Base-by-base conservation (phyloP, 2,329 filamentous ascomycete species). In the Alternaria panax region DNA sequence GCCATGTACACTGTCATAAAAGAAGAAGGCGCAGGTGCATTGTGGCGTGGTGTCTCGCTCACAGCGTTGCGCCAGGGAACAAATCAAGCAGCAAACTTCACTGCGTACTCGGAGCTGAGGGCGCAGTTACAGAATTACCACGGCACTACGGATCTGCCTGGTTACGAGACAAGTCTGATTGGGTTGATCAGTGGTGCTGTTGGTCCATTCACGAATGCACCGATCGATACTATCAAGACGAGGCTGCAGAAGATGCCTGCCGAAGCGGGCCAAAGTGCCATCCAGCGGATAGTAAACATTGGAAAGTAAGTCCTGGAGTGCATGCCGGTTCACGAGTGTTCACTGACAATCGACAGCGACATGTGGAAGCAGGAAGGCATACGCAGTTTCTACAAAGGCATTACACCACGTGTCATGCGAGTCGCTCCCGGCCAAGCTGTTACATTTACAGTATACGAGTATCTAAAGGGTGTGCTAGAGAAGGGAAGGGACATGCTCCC, bases 161-260 rank as follows among this genome's bases (percentile, higher is more conserved):
- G 88, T 53, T 98, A 90, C 81, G 93, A 98, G 81, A 99, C 95
- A 2, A 93, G 92, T 6, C 51, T 94, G 7, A 97, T 98, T 69
- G 95, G 93, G 32, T 85, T 99, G 55, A 89, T 99, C 25, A 92
- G 88, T 54, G 95, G 95, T 69, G 95, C 95, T 62, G 96, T 99
- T 87, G 95, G 95, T 1, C 95, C 95, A 5, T 86, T 99, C 75
- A 95, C 91, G 70, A 99, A 99, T 77, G 95, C 96, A 27, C 95
- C 95, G 22, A 98, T 99, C 76, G 95, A 99, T 76, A 99, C 95
- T 38, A 98, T 99, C 84, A 99, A 99, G 88, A 99, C 95, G 41
- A 85, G 95, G 51, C 82, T 99, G 77, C 95, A 99, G 79, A 95
- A 92, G 81, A 95, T 89, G 51, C 92, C 92, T 0, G 93, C 91